These are phyloP conservation scores for Capillidium heterosporum DNA, from an alignment of 371 early-diverging fungal species.

Conservation along the genomic window DNA sequence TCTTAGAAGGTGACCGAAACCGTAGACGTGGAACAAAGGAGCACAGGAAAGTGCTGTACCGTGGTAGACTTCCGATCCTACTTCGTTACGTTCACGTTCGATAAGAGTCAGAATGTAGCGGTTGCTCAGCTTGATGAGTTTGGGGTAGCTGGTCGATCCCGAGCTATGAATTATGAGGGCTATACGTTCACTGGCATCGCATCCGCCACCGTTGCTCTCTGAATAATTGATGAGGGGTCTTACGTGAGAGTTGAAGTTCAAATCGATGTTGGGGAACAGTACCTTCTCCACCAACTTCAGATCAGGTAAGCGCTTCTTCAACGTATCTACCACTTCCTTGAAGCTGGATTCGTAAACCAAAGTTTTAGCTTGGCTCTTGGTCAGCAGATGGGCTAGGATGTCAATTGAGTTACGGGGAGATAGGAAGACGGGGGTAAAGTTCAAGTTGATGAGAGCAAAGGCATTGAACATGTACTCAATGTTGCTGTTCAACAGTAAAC, in stretches of 20 bases:
- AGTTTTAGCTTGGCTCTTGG: neutral
- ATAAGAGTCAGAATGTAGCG: neutral
- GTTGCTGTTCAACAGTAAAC: neutral
- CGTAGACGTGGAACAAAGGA: constrained; percentile 1
- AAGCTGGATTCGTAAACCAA: neutral
- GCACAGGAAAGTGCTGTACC: neutral
- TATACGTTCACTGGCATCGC: neutral
- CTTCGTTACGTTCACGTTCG: neutral
- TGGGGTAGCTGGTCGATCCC: neutral
- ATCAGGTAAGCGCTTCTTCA: neutral
- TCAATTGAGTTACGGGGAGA: neutral
- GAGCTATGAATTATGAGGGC: neutral
- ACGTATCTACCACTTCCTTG: neutral
- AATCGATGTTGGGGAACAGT: neutral
- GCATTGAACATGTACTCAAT: neutral
- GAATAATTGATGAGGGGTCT: neutral
- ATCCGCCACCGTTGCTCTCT: neutral
- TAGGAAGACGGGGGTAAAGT: neutral
- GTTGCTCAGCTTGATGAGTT: neutral
- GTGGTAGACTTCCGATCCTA: neutral
- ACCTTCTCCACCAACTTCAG: too few relatives aligned
- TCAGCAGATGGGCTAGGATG: neutral
- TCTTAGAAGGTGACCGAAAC: neutral
- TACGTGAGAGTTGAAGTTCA: neutral
- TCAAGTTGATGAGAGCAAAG: neutral